These are phyloP conservation scores for Aspergillus tanneri DNA, from an alignment of 2,329 filamentous ascomycete species.

Conservation along the genomic window DNA sequence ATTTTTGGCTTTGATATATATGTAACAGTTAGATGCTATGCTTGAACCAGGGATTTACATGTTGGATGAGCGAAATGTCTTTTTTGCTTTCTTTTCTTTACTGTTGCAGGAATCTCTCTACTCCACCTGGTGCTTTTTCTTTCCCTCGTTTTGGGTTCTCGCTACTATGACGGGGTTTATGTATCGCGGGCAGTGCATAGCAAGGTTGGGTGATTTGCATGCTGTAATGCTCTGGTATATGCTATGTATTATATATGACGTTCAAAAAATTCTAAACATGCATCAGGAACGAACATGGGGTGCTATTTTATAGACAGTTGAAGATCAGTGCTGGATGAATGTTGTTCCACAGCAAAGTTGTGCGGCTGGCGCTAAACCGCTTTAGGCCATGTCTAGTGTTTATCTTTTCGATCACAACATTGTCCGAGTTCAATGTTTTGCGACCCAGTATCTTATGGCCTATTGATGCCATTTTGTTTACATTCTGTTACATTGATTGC, in stretches of 20 bases:
- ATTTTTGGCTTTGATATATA: constrained; percentile 27
- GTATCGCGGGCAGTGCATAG: constrained; percentile 32
- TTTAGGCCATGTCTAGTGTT: constrained; percentile 25
- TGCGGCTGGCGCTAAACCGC: constrained; percentile 18
- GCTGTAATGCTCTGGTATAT: constrained; percentile 22
- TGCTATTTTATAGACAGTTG: not conserved
- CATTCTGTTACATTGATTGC: constrained; percentile 1
- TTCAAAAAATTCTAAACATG: constrained; percentile 24
- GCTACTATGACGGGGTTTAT: constrained; percentile 24
- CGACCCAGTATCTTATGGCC: constrained; percentile 4
- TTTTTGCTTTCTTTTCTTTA: constrained; percentile 18
- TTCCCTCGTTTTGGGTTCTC: constrained; percentile 14
- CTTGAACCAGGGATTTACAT: constrained; percentile 23
- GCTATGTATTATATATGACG: constrained; percentile 33
- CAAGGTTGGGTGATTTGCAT: constrained; percentile 31
- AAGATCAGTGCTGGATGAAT: too few relatives aligned
- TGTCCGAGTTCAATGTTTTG: not conserved
- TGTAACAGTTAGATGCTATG: constrained; percentile 29
- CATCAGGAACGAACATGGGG: constrained; percentile 22
- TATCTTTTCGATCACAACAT: constrained; percentile 22
- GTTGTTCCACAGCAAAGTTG: constrained; percentile 8
- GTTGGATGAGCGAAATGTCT: constrained; percentile 33
- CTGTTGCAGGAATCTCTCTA: constrained; percentile 40
- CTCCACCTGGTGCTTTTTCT: too few relatives aligned
- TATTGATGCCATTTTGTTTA: not conserved